Percentiles rank a stretch among this genome's conserved stretches.
Conservation (phyloP, 805 yeast species). For the Saturnispora zaruensis region DNA sequence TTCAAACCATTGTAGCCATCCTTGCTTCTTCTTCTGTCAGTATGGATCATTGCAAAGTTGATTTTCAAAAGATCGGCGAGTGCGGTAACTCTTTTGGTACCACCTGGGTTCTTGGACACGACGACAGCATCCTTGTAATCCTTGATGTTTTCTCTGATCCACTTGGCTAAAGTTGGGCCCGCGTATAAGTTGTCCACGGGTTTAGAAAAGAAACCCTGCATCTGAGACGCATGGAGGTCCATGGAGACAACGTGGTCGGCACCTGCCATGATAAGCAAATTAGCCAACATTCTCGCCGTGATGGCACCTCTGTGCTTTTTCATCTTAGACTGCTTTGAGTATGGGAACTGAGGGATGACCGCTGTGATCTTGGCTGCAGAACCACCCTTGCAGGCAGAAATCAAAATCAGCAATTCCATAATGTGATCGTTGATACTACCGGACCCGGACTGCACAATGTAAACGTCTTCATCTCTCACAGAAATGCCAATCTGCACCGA, state of each 20-base stretch:
- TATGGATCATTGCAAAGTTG: conserved; percentile 97
- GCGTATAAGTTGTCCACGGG: conserved; percentile 97
- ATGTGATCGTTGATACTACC: conserved; percentile 86
- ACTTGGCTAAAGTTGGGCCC: conserved; percentile 90
- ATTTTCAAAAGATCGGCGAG: conserved; percentile 94
- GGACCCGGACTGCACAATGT: conserved; percentile 85
- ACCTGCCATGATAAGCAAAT: conserved; percentile 92
- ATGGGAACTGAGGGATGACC: conserved; percentile 95
- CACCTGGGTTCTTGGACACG: conserved; percentile 98
- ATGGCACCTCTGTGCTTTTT: conserved; percentile 98
- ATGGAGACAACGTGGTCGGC: conserved; percentile 97
- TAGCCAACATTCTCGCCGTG: conserved; percentile 97
- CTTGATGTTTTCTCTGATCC: conserved; percentile 87
- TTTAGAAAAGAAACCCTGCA: conserved; percentile 97
- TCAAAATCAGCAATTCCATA: conserved; percentile 89
- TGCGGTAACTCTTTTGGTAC: conserved; percentile 95
- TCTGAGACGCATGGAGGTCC: conserved; percentile 95
- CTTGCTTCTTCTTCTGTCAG: conserved; percentile 87
- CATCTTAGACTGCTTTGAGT: conserved; percentile 96
- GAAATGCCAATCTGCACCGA: conserved; percentile 92
- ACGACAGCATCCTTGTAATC: conserved; percentile 87
- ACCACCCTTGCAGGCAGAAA: conserved; percentile 95
- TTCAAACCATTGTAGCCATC: conserved; percentile 41
- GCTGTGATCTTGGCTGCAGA: conserved; percentile 97
- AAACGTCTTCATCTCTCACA: conserved; percentile 95